Conservation (phyloP, 2,329 filamentous ascomycete species). For the Talaromyces funiculosus region DNA sequence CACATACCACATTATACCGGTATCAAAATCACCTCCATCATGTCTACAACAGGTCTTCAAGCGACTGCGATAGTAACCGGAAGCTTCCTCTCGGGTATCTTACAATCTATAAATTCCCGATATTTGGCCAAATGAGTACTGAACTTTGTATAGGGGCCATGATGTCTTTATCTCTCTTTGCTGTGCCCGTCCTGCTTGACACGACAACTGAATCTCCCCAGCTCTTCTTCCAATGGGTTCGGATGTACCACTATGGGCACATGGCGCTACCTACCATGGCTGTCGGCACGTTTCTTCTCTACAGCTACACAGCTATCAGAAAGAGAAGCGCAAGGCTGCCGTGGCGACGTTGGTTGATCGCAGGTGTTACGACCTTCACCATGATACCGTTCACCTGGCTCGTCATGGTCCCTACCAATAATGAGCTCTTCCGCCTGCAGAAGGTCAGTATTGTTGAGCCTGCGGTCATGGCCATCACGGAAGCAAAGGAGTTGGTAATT, state of each 20-base stretch:
- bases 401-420: slow-evolving; percentile 32
- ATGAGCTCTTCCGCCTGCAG: slow-evolving; percentile 23
- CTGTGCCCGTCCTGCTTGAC: slow-evolving; percentile 8
- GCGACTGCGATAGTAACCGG: background rate
- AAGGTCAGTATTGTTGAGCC: background rate
- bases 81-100: background rate
- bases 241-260: slow-evolving; percentile 32
- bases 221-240: slow-evolving; percentile 27
- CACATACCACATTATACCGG: background rate
- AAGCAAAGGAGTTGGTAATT: slow-evolving; percentile 18
- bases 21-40: background rate
- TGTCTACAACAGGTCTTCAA: background rate
- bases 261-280: slow-evolving; percentile 24
- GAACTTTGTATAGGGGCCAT: background rate
- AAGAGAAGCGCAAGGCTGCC: background rate
- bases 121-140: background rate
- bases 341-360: slow-evolving; percentile 18
- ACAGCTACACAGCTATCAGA: slow-evolving; percentile 18
- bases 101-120: background rate
- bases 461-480: background rate
- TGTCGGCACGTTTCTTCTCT: slow-evolving; percentile 22
- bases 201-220: slow-evolving; percentile 20
- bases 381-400: slow-evolving; percentile 37
- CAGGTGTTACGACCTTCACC: slow-evolving; percentile 23
- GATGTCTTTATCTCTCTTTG: slow-evolving; percentile 11